phyloP scores from a whole-genome alignment of 176 grass and related monocot genomes.

The Luzula sylvatica region DNA sequence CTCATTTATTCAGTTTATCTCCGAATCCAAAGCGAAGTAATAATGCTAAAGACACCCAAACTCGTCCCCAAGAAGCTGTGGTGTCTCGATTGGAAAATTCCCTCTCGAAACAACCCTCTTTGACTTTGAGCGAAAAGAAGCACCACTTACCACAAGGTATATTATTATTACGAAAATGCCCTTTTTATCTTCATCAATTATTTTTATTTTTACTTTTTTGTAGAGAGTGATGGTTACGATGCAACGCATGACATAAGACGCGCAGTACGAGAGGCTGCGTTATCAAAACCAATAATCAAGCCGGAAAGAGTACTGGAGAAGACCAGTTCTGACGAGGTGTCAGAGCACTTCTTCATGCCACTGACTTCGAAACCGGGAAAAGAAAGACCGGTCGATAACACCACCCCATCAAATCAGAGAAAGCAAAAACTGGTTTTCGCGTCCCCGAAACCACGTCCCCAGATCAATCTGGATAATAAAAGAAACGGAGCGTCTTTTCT shows the following conservation, averaged over 20 bases:
- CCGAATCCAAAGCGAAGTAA: constrained; percentile 65
- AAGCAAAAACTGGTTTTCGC: constrained; percentile 45
- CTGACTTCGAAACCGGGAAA: constrained; percentile 32
- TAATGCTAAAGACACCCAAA: constrained; percentile 29
- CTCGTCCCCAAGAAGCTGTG: not conserved
- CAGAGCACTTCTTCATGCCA: constrained; percentile 87
- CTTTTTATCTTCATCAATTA: too few species aligned
- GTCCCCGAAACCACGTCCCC: constrained; percentile 25
- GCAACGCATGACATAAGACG: constrained; percentile 63
- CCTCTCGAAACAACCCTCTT: constrained; percentile 9
- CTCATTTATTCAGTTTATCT: constrained; percentile 78
- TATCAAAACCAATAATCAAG: constrained; percentile 52
- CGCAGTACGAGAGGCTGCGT: constrained; percentile 85
- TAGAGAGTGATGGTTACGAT: constrained; percentile 46
- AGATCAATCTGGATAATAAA: constrained; percentile 31
- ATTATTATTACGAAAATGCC: too few species aligned
- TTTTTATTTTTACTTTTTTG: too few species aligned
- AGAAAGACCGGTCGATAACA: constrained; percentile 36
- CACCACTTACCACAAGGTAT: not conserved
- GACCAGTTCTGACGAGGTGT: constrained; percentile 27
- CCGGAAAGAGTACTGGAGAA: constrained; percentile 41
- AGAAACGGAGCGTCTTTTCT: constrained; percentile 28
- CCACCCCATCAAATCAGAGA: constrained; percentile 25
- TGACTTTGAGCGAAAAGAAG: constrained; percentile 15
- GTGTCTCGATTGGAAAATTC: not conserved